phyloP scores from a whole-genome alignment of 257 asterid species.

The Plantago ovata region DNA sequence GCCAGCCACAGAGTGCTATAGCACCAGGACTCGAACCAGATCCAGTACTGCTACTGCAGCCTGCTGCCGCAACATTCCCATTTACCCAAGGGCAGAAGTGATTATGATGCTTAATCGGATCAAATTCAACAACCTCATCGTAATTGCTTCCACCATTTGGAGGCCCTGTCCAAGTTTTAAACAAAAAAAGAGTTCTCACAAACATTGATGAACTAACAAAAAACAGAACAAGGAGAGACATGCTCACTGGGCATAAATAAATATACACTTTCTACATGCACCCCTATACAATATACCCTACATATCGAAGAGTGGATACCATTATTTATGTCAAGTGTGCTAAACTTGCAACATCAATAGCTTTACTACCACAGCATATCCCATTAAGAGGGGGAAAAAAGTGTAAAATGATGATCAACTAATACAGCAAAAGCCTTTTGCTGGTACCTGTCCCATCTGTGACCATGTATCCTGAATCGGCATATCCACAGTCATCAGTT shows the following conservation, averaged over 20 bases:
- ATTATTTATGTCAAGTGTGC: no score
- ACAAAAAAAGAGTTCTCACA: neutral
- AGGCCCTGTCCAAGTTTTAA: constrained; percentile 58
- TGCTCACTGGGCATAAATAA: no score
- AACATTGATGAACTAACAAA: neutral
- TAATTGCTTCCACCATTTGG: constrained; percentile 89
- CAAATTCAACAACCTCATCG: constrained; percentile 83
- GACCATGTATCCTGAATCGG: constrained; percentile 69
- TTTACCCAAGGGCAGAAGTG: constrained; percentile 97
- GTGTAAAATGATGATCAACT: no score
- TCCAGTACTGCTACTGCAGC: constrained; percentile 71
- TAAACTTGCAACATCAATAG: no score
- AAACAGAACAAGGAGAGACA: neutral
- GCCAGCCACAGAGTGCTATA: constrained; percentile 92
- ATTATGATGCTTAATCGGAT: constrained; percentile 92
- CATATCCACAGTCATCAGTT: constrained; percentile 76
- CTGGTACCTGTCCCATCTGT: constrained; percentile 59
- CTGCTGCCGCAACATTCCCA: constrained; percentile 99
- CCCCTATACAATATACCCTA: no score
- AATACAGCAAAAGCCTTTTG: constrained; percentile 10
- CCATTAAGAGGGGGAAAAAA: neutral
- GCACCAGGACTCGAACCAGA: constrained; percentile 73
- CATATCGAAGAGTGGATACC: no score
- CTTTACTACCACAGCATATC: neutral
- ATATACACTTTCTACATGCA: no score